Evolutionary conservation across 306 rosid genomes (phyloP).

Genomic region (Pachyrhizus erosus): DNA sequence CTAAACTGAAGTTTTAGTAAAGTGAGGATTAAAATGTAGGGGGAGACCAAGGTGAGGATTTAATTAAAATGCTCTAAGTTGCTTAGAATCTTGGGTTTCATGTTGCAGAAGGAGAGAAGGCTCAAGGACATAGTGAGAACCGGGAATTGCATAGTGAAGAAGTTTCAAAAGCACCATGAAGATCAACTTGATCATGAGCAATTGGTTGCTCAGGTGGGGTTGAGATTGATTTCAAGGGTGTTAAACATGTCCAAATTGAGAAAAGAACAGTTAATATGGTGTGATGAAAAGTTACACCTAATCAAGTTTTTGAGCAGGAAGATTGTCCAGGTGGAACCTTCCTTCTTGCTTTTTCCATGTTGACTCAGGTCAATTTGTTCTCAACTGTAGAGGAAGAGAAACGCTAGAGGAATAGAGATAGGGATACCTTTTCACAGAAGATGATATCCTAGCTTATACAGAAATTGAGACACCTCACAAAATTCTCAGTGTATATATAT

Average conservation of each 20-base stretch:
- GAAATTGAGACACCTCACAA: conserved; percentile 12
- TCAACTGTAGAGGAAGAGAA: conserved; percentile 9
- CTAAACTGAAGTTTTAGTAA: background rate
- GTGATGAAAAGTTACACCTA: conserved; percentile 62
- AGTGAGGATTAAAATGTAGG: background rate
- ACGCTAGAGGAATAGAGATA: conserved; percentile 27
- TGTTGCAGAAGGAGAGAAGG: conserved; percentile 71
- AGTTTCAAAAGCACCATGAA: conserved; percentile 74
- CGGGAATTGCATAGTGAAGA: conserved; percentile 75
- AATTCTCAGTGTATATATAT: conserved; percentile 16
- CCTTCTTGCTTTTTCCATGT: conserved; percentile 79
- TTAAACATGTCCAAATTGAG: conserved; percentile 70
- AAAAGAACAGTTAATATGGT: conserved; percentile 75
- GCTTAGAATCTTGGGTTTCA: conserved; percentile 6
- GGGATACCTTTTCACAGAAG: conserved; percentile 24
- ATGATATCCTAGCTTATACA: conserved; percentile 33
- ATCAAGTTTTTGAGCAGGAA: conserved; percentile 61
- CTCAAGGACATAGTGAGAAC: conserved; percentile 72
- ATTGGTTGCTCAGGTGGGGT: conserved; percentile 74
- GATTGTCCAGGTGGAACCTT: conserved; percentile 69
- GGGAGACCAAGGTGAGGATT: background rate
- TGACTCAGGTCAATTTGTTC: conserved; percentile 40
- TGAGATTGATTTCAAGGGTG: conserved; percentile 78
- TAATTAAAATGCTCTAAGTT: background rate
- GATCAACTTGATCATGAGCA: conserved; percentile 52